These are phyloP conservation scores for Sextonia rubra DNA, from an alignment of 164 flowering plant species.

Conservation along the genomic window DNA sequence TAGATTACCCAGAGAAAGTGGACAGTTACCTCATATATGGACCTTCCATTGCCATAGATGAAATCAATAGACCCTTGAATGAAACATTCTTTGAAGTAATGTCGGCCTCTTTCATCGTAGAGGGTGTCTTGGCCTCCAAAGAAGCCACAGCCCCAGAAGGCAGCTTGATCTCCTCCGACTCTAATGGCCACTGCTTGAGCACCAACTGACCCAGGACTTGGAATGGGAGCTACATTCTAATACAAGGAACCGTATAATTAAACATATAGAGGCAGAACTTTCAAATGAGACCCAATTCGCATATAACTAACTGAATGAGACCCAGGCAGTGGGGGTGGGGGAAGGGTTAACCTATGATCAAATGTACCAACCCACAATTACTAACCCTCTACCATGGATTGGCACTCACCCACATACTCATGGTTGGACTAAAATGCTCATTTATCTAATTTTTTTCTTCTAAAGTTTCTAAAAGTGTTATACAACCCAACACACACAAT, in stretches of 20 bases:
- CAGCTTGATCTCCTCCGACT: slow-evolving; percentile 71
- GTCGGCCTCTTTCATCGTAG: slow-evolving; percentile 87
- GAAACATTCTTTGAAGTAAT: slow-evolving; percentile 85
- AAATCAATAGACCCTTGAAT: slow-evolving; percentile 95
- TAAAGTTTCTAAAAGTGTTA: too few species aligned
- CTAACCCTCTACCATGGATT: too few species aligned
- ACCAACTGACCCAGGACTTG: slow-evolving; percentile 74
- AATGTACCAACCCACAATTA: too few species aligned
- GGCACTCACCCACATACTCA: too few species aligned
- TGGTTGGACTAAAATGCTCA: too few species aligned
- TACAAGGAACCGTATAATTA: background rate
- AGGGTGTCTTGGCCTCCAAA: slow-evolving; percentile 95
- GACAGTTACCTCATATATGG: slow-evolving; percentile 66
- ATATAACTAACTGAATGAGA: too few species aligned
- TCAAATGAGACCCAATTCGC: background rate
- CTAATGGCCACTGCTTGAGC: slow-evolving; percentile 94
- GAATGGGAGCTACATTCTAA: slow-evolving; percentile 85
- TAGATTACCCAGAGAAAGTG: background rate
- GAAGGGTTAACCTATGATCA: too few species aligned
- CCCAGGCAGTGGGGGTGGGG: too few species aligned
- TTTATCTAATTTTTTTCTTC: too few species aligned
- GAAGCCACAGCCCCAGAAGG: slow-evolving; percentile 92
- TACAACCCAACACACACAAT: too few species aligned
- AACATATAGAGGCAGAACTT: background rate
- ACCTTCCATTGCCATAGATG: slow-evolving; percentile 80